These are phyloP conservation scores for Bremia lactucae DNA, from an alignment of 352 stramenopile species.

Conservation along the genomic window DNA sequence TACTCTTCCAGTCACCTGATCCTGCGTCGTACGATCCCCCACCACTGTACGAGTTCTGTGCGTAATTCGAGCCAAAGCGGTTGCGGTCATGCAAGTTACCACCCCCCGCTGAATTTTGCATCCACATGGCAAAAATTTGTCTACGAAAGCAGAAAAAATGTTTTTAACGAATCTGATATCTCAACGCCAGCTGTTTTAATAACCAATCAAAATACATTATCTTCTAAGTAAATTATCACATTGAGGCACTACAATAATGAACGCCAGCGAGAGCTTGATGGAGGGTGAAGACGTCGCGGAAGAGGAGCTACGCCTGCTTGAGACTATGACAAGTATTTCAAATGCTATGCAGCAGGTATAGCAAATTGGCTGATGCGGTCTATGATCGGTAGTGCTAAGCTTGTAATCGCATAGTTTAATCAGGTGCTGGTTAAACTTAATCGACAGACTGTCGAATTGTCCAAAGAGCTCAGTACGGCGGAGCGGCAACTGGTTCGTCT, in stretches of 20 bases:
- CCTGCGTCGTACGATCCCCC: not conserved
- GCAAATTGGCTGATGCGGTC: not conserved
- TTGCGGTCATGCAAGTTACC: conserved; percentile 46
- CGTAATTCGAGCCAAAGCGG: conserved; percentile 26
- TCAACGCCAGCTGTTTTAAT: not conserved
- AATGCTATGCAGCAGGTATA: conserved; percentile 32
- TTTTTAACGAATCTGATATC: not conserved
- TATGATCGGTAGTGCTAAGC: not conserved
- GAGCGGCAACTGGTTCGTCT: conserved; percentile 35
- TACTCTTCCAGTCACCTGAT: conserved; percentile 55
- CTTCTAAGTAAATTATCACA: not conserved
- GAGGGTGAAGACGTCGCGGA: conserved; percentile 25
- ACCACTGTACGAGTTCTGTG: conserved; percentile 18
- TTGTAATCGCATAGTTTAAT: no score
- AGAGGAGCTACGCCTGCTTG: conserved; percentile 39
- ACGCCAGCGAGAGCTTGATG: conserved; percentile 16
- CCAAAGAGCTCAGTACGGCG: conserved; percentile 33
- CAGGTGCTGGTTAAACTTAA: conserved; percentile 37
- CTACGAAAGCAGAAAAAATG: not conserved
- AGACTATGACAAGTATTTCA: conserved; percentile 28
- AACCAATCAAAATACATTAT: not conserved
- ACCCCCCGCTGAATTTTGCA: conserved; percentile 49
- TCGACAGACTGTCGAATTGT: conserved; percentile 33
- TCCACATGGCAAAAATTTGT: conserved; percentile 30
- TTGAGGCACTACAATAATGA: conserved; percentile 9